A percentile compares a stretch with the other conserved stretches of the same genome.
Evolutionary conservation across 345 rosid genomes (phyloP).

Genomic region (Dovyalis caffra): DNA sequence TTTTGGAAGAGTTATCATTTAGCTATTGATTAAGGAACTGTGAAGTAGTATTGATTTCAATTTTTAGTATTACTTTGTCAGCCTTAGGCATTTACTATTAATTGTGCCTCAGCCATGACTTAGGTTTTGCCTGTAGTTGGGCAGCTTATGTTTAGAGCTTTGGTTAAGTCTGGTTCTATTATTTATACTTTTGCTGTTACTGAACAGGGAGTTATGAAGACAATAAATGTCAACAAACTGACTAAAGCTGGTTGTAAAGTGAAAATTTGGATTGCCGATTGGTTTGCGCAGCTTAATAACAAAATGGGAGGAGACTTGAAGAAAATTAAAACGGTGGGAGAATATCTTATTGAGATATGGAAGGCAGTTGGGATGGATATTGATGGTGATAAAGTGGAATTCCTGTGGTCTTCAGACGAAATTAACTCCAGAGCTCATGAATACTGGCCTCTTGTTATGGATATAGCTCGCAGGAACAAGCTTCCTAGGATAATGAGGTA

Average conservation of each 20-base stretch:
- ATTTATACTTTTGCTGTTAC: not conserved
- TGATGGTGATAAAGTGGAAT: conserved; percentile 53
- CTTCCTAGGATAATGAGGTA: conserved; percentile 79
- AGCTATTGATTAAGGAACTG: not conserved
- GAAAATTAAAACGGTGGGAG: conserved; percentile 69
- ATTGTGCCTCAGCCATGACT: not conserved
- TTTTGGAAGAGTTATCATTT: not conserved
- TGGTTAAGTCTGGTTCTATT: not conserved
- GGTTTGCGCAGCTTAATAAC: conserved; percentile 95
- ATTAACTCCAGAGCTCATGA: conserved; percentile 62
- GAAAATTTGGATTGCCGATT: conserved; percentile 93
- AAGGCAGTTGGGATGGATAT: conserved; percentile 78
- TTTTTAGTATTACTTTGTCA: not conserved
- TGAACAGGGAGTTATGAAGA: conserved; percentile 81
- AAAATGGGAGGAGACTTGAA: conserved; percentile 89
- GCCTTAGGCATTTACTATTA: not conserved
- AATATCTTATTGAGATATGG: conserved; percentile 78
- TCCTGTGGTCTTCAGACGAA: conserved; percentile 87
- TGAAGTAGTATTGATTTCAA: not conserved
- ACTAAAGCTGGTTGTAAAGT: conserved; percentile 84
- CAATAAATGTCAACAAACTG: conserved; percentile 76
- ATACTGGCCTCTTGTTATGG: conserved; percentile 98
- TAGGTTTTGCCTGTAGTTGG: not conserved
- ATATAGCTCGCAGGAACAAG: conserved; percentile 82
- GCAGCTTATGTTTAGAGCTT: not conserved